Conservation (phyloP, 2,329 filamentous ascomycete species). For the Cladosporium phlei region DNA sequence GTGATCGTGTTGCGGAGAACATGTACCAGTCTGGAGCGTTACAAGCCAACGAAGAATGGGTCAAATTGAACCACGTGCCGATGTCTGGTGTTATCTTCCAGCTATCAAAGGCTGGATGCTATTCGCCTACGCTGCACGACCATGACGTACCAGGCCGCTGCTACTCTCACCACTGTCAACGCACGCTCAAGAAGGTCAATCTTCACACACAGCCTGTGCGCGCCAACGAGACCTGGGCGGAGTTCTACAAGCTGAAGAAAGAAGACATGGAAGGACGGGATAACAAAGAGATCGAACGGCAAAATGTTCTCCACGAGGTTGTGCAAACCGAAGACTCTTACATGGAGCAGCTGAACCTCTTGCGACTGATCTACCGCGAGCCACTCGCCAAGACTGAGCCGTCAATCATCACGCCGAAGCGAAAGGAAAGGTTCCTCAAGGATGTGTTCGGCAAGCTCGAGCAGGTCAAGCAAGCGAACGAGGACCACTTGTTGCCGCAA, state of each 20-base stretch:
- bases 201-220: slow-evolving; percentile 67
- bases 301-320: slow-evolving; percentile 93
- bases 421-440: slow-evolving; percentile 71
- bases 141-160: slow-evolving; percentile 68
- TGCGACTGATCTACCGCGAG: slow-evolving; percentile 81
- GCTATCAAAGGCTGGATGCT: slow-evolving; percentile 85
- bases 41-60: slow-evolving; percentile 91
- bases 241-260: slow-evolving; percentile 78
- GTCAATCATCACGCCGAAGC: slow-evolving; percentile 73
- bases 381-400: slow-evolving; percentile 68
- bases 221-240: slow-evolving; percentile 78
- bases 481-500: slow-evolving; percentile 85
- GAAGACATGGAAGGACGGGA: slow-evolving; percentile 66
- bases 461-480: slow-evolving; percentile 82
- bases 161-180: slow-evolving; percentile 89
- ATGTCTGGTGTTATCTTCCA: slow-evolving; percentile 92
- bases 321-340: slow-evolving; percentile 88
- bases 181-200: slow-evolving; percentile 92
- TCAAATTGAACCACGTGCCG: slow-evolving; percentile 76
- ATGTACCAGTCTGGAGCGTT: slow-evolving; percentile 78
- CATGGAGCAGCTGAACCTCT: slow-evolving; percentile 81
- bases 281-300: slow-evolving; percentile 85
- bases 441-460: slow-evolving; percentile 91
- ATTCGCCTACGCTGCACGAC: slow-evolving; percentile 74
- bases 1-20: slow-evolving; percentile 67